Evolutionary conservation across 805 yeast species (phyloP).

Genomic region (Metschnikowia arizonensis): DNA sequence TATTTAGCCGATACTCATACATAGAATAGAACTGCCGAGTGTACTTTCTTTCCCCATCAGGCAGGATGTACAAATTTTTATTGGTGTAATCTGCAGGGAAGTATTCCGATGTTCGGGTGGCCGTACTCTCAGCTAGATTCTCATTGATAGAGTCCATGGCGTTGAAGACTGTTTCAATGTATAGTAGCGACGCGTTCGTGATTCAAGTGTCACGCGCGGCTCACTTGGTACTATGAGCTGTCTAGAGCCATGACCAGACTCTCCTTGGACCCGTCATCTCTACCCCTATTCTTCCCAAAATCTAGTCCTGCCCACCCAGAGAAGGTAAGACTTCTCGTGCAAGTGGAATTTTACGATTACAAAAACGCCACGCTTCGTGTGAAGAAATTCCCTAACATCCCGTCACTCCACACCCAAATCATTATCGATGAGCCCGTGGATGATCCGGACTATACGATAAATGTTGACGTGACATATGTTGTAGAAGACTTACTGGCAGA

Average conservation of each 20-base stretch:
- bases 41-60: constrained; percentile 26
- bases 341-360: constrained; percentile 22
- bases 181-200: constrained; percentile 2
- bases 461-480: constrained; percentile 13
- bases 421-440: constrained; percentile 9
- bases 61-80: constrained; percentile 20
- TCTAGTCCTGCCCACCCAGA: constrained; percentile 21
- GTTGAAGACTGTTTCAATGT: not conserved
- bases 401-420: constrained; percentile 12
- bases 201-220: constrained; percentile 1
- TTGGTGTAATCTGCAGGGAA: constrained; percentile 11
- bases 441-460: not conserved
- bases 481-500: constrained; percentile 11
- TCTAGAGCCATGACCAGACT: constrained; percentile 26
- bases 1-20: constrained; percentile 39
- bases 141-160: constrained; percentile 10
- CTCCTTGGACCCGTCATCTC: constrained; percentile 25
- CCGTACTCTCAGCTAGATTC: constrained; percentile 1
- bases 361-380: constrained; percentile 14
- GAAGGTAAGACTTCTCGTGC: constrained; percentile 28
- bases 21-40: constrained; percentile 39
- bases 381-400: constrained; percentile 19
- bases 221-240: not conserved
- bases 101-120: not conserved
- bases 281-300: constrained; percentile 20